These are phyloP conservation scores for Pneumocystis wakefieldiae DNA, from an alignment of 1,139 yeast genomes.

Conservation along the genomic window DNA sequence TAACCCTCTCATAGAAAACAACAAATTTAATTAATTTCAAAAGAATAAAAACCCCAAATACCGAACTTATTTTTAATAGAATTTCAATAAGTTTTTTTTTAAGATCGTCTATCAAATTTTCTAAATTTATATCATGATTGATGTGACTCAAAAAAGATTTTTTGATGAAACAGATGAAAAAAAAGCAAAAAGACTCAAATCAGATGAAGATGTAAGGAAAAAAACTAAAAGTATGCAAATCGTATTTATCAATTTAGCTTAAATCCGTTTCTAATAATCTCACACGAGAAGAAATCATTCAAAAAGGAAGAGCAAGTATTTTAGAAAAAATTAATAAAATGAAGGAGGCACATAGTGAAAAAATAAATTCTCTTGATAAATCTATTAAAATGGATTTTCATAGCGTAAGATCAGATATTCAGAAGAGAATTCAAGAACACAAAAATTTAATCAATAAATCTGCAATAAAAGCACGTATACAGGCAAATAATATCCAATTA, in stretches of 20 bases:
- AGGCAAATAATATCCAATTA: background rate
- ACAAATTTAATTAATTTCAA: background rate
- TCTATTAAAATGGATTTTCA: background rate
- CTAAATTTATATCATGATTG: background rate
- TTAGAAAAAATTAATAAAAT: background rate
- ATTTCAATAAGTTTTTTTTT: background rate
- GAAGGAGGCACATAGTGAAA: background rate
- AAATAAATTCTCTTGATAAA: background rate
- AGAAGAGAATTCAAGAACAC: background rate
- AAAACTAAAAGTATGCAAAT: background rate
- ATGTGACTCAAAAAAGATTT: background rate
- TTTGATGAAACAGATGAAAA: background rate
- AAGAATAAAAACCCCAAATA: background rate
- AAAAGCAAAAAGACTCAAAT: background rate
- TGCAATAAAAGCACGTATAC: background rate
- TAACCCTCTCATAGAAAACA: background rate
- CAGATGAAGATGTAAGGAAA: background rate
- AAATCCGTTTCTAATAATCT: background rate
- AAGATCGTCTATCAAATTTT: background rate
- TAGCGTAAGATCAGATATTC: background rate
- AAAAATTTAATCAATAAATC: background rate
- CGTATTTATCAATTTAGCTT: background rate
- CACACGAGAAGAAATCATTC: background rate
- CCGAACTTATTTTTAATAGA: background rate
- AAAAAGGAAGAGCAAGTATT: slow-evolving; percentile 1